Conservation (phyloP, 768 basidiomycete species). For the Imleria badia region DNA sequence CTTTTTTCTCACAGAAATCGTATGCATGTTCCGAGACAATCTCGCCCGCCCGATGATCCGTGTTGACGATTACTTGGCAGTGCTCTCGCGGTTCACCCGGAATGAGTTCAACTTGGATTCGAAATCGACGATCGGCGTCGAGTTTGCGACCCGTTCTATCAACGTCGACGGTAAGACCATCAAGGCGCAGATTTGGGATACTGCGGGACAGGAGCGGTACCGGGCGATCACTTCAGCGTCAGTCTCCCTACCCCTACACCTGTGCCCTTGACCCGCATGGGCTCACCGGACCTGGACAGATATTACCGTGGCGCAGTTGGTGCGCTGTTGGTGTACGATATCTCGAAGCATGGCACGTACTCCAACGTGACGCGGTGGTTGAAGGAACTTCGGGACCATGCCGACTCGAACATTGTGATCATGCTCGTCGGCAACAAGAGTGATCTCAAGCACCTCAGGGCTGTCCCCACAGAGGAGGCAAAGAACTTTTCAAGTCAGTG, state of each 20-base stretch:
- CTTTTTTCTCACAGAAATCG: constrained; percentile 30
- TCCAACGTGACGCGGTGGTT: constrained; percentile 94
- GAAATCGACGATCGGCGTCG: constrained; percentile 99
- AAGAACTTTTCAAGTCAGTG: constrained; percentile 81
- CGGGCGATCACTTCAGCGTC: constrained; percentile 96
- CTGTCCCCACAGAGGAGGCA: constrained; percentile 97
- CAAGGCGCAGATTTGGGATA: constrained; percentile 99
- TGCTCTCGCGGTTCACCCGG: constrained; percentile 99
- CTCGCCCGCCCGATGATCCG: neutral
- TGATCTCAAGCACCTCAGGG: constrained; percentile 96
- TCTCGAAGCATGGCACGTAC: constrained; percentile 92
- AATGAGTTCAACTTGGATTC: constrained; percentile 99
- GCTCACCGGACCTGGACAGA: constrained; percentile 38
- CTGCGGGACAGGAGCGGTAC: constrained; percentile 97
- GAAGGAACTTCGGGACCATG: constrained; percentile 95
- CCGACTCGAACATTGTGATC: constrained; percentile 90
- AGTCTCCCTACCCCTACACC: constrained; percentile 25
- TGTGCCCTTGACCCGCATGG: constrained; percentile 1
- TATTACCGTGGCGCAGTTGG: constrained; percentile 98
- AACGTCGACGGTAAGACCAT: constrained; percentile 95
- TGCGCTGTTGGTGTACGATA: constrained; percentile 91
- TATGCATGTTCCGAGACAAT: constrained; percentile 17
- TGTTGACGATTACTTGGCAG: constrained; percentile 41
- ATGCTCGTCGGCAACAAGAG: constrained; percentile 99
- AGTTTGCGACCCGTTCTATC: constrained; percentile 95